These are phyloP conservation scores for Coemansia sp. DNA, from an alignment of 192 early-diverging fungal genomes.

Conservation along the genomic window DNA sequence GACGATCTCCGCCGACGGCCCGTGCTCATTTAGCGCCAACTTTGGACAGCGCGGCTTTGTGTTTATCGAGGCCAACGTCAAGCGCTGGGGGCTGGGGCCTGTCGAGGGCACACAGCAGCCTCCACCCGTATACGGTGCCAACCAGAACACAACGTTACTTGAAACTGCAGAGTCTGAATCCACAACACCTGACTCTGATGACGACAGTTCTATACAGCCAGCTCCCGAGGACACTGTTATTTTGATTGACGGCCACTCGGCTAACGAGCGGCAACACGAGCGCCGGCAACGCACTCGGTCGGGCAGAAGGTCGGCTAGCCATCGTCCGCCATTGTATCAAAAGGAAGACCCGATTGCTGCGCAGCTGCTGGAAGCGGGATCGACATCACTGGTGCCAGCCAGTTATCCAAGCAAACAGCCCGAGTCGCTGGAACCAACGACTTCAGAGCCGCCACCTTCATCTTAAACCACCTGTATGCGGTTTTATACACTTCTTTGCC, in stretches of 20 bases:
- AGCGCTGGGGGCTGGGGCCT: constrained; percentile 79
- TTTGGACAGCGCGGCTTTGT: constrained; percentile 81
- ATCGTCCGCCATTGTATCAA: constrained; percentile 43
- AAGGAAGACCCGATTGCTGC: constrained; percentile 51
- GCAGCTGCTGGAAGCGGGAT: constrained; percentile 49
- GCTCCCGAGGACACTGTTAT: constrained; percentile 26
- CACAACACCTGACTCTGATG: constrained; percentile 14
- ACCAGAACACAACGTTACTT: constrained; percentile 68
- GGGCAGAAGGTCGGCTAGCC: constrained; percentile 14
- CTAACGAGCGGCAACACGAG: background rate
- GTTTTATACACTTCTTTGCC: background rate
- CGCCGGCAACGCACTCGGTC: constrained; percentile 4
- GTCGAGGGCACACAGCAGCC: constrained; percentile 67
- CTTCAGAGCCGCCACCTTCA: constrained; percentile 10
- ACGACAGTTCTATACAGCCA: constrained; percentile 4
- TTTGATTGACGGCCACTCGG: constrained; percentile 14
- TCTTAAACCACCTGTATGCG: background rate
- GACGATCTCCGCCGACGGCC: constrained; percentile 53
- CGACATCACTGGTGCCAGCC: constrained; percentile 42
- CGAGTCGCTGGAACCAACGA: constrained; percentile 17
- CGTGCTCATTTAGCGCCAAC: constrained; percentile 62
- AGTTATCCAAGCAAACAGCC: constrained; percentile 37
- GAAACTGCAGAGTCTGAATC: constrained; percentile 26
- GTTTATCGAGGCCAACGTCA: constrained; percentile 82
- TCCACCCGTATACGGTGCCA: constrained; percentile 74